These are phyloP conservation scores for Sutorius eximius DNA, from an alignment of 1,284 basidiomycete genomes.

Conservation along the genomic window DNA sequence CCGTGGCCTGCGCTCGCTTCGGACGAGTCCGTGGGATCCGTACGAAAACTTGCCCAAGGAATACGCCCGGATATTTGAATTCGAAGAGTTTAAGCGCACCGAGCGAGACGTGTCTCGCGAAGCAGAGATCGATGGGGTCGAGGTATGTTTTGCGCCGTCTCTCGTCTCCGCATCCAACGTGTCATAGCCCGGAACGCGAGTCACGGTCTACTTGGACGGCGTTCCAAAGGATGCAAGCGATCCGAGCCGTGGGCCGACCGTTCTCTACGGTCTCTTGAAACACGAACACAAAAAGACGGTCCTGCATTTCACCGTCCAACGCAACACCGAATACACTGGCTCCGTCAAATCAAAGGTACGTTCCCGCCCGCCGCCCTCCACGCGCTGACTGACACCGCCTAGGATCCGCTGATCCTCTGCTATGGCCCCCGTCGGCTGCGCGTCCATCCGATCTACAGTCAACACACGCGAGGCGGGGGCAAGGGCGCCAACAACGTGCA, in stretches of 20 bases:
- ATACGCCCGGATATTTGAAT: constrained; percentile 95
- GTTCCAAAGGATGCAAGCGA: constrained; percentile 59
- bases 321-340: constrained; percentile 93
- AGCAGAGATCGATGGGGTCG: constrained; percentile 59
- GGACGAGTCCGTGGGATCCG: constrained; percentile 96
- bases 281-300: constrained; percentile 98
- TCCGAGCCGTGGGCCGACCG: constrained; percentile 50
- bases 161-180: background rate
- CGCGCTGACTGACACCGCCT: background rate
- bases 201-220: constrained; percentile 71
- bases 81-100: constrained; percentile 91
- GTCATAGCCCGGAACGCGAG: constrained; percentile 73
- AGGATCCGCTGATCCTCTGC: constrained; percentile 89
- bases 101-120: constrained; percentile 72
- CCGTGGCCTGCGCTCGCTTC: constrained; percentile 88
- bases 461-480: constrained; percentile 87
- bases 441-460: constrained; percentile 89
- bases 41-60: constrained; percentile 95
- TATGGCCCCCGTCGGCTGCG: constrained; percentile 85
- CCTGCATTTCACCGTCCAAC: constrained; percentile 89
- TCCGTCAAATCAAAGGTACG: constrained; percentile 88
- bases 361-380: background rate
- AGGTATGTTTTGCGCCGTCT: constrained; percentile 45
- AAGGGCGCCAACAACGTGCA: constrained; percentile 95
- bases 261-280: constrained; percentile 83